phyloP scores from a whole-genome alignment of 768 basidiomycete genomes.

The Pisolithus orientalis region DNA sequence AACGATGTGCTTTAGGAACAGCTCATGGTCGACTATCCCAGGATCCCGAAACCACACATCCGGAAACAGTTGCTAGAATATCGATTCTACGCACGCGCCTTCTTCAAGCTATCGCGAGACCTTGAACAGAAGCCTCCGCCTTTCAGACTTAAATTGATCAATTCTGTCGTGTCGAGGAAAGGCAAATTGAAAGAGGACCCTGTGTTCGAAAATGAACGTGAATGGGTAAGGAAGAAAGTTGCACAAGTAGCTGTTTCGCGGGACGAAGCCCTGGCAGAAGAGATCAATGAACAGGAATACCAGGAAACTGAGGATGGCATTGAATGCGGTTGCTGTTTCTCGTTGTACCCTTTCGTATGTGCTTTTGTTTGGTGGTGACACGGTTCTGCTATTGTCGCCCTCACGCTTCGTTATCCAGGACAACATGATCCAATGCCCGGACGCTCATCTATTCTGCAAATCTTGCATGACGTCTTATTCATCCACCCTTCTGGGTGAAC shows the following conservation, averaged over 20 bases:
- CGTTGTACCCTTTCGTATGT: conserved; percentile 64
- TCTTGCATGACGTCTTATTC: conserved; percentile 67
- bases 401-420: conserved; percentile 38
- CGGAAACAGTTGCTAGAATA: conserved; percentile 34
- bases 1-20: conserved; percentile 32
- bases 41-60: conserved; percentile 50
- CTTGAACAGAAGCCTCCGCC: conserved; percentile 25
- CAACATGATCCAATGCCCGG: conserved; percentile 85
- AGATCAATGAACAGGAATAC: conserved; percentile 34
- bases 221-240: not conserved
- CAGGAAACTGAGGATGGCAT: conserved; percentile 49
- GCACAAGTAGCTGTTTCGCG: not conserved
- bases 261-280: conserved; percentile 21
- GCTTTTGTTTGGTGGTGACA: not conserved
- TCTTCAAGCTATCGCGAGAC: conserved; percentile 42
- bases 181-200: conserved; percentile 34
- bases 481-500: conserved; percentile 57
- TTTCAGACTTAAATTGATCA: conserved; percentile 31
- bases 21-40: conserved; percentile 52
- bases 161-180: conserved; percentile 36
- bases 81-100: conserved; percentile 61
- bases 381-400: not conserved
- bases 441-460: conserved; percentile 82
- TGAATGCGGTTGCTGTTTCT: conserved; percentile 88
- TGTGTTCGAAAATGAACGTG: not conserved